Percentiles rank a stretch among this genome's conserved stretches.
Conservation (phyloP, 768 basidiomycete genomes). For the Termitomyces sp. region DNA sequence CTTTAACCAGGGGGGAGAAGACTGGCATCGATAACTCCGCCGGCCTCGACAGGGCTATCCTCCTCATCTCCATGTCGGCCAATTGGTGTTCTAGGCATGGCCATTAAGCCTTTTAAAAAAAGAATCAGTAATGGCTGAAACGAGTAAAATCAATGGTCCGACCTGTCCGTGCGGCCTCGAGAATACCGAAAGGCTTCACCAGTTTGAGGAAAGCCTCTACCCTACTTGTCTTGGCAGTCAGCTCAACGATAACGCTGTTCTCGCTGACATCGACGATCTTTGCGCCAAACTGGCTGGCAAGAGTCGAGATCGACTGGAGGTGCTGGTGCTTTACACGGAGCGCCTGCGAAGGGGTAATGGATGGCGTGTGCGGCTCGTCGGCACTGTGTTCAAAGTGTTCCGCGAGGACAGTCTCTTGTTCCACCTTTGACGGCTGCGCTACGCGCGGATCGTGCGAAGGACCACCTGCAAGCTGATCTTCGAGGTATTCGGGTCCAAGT, state of each 20-base stretch:
- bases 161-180: slow-evolving; percentile 96
- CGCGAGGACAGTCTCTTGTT: slow-evolving; percentile 68
- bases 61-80: slow-evolving; percentile 32
- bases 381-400: slow-evolving; percentile 70
- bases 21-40: slow-evolving; percentile 78
- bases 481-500: slow-evolving; percentile 94
- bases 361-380: slow-evolving; percentile 26
- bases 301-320: slow-evolving; percentile 78
- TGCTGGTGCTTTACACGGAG: slow-evolving; percentile 88
- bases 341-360: slow-evolving; percentile 77
- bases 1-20: slow-evolving; percentile 88
- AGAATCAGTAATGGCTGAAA: background rate
- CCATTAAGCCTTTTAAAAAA: slow-evolving; percentile 74
- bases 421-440: slow-evolving; percentile 45
- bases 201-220: slow-evolving; percentile 92
- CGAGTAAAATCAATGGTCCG: slow-evolving; percentile 4
- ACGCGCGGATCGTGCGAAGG: slow-evolving; percentile 75
- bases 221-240: slow-evolving; percentile 86
- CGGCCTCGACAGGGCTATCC: slow-evolving; percentile 18
- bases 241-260: slow-evolving; percentile 90
- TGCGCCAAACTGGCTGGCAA: slow-evolving; percentile 86
- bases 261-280: slow-evolving; percentile 94
- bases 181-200: slow-evolving; percentile 90
- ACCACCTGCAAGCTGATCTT: slow-evolving; percentile 83
- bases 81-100: slow-evolving; percentile 96